Evolutionary conservation across 345 rosid species (phyloP), one percentile per base, ranked within the genome.

Genomic region (Eucalyptus curtisii): DNA sequence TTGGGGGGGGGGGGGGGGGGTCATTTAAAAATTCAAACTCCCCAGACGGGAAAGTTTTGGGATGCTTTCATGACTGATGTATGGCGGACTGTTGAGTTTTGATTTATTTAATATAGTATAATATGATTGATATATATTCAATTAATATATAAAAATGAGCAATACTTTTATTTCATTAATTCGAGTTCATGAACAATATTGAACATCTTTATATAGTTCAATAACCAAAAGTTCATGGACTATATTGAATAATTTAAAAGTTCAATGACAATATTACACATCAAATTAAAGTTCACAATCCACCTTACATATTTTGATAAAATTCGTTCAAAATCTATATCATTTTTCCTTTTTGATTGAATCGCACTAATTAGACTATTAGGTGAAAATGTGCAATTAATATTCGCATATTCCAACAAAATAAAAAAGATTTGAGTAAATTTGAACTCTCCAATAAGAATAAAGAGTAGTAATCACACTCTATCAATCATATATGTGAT

Each of bases 211-310:
- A 55, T 55, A 22, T 22, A 55, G 1, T 55, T 9, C 1, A 9
- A n/a, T n/a, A n/a, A n/a, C n/a, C n/a, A n/a, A 22, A 55, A 55
- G 1, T 55, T 9, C 1, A 9, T 8, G 0, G 0, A 0, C 1
- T 24, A 55, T 0, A 55, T 55, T 9, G 0, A 55, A 55, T 55
- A 24, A 20, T 55, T 55, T 55, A 55, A 55, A 55, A 24, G 0
- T 55, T 22, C 0, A 1, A 52, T 1, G 24, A 16, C 0, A 8
- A 50, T 50, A 0, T 16, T 50, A 50, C 8, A 16, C 8, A 16
- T 50, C 1, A 0, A 0, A 50, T 16, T 50, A 50, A 50, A 50
- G 4, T 50, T 50, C 53, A 50, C 0, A 53, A 19, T 0, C 5
- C 4, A 22, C 0, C 0, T 20, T 1, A 20, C 25, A 8, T 3